Evolutionary conservation across 2,329 filamentous ascomycete species (phyloP).

Genomic region (Fusarium subglutinans): DNA sequence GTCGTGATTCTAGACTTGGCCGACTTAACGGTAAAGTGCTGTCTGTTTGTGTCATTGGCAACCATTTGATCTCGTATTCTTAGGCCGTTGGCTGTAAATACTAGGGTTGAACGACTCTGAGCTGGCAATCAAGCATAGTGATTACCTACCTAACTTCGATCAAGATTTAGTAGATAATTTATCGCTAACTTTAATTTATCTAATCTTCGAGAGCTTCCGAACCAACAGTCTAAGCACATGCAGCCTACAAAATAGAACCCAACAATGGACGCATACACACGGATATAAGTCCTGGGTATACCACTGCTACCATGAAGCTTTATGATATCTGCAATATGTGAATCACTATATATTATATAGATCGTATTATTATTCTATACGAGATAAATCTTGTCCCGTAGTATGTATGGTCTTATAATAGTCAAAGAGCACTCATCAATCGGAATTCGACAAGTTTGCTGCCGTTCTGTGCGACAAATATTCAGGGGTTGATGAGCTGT

Average conservation of each 20-base stretch:
- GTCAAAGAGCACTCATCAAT: background rate
- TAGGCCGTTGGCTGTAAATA: background rate
- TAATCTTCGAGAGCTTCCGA: background rate
- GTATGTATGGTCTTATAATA: no score
- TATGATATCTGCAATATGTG: background rate
- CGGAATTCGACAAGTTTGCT: background rate
- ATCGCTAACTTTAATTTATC: conserved; percentile 8
- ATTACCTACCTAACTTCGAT: conserved; percentile 6
- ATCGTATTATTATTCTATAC: background rate
- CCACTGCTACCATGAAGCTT: background rate
- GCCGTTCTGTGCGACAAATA: background rate
- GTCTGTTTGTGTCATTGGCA: background rate
- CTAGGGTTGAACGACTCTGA: background rate
- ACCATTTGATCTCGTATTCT: background rate
- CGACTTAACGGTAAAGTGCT: background rate
- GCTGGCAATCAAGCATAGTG: background rate
- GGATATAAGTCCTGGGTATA: background rate
- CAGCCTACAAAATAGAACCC: background rate
- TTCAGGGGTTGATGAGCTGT: background rate
- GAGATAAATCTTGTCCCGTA: background rate
- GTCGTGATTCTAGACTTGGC: conserved; percentile 3
- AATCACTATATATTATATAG: background rate
- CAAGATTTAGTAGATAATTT: conserved; percentile 22
- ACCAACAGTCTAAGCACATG: background rate
- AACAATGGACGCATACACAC: background rate